These are phyloP conservation scores for Fusarium neocosmosporiellum DNA, from an alignment of 2,329 filamentous ascomycete genomes.

Conservation along the genomic window DNA sequence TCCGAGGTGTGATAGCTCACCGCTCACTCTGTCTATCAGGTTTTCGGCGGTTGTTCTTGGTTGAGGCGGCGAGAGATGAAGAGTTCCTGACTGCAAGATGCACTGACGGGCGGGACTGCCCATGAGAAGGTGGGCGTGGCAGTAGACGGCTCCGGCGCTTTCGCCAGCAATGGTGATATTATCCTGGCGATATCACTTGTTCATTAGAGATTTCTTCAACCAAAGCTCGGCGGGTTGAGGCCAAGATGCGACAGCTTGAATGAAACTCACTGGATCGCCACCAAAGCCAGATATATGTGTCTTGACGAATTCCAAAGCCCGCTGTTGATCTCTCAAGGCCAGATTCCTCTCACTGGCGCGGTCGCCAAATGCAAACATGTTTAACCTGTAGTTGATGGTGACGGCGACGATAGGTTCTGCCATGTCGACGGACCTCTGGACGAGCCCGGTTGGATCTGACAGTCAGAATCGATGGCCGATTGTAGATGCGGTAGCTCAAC, in stretches of 20 bases:
- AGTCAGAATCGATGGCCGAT: constrained; percentile 1
- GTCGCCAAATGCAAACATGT: constrained; percentile 56
- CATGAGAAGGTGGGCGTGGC: constrained; percentile 55
- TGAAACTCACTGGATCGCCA: neutral
- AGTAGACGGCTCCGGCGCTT: constrained; percentile 58
- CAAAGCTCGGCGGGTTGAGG: neutral
- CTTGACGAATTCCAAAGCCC: constrained; percentile 46
- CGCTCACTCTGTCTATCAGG: constrained; percentile 1
- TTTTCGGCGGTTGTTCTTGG: constrained; percentile 28
- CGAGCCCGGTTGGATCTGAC: neutral
- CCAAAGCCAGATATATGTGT: neutral
- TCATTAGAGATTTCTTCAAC: neutral
- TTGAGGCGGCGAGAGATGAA: constrained; percentile 56
- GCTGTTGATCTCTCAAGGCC: constrained; percentile 49
- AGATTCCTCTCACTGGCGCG: constrained; percentile 51
- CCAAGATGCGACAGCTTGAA: neutral
- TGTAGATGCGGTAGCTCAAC: constrained; percentile 48
- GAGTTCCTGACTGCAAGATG: constrained; percentile 55
- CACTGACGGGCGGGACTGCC: constrained; percentile 50
- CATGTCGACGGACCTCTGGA: neutral
- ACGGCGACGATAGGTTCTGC: constrained; percentile 29
- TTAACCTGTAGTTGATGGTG: constrained; percentile 38
- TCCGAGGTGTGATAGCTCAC: neutral
- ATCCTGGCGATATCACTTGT: neutral
- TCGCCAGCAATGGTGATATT: constrained; percentile 55